These are phyloP conservation scores for Trametes elegans DNA, from an alignment of 768 basidiomycete genomes.

Conservation along the genomic window DNA sequence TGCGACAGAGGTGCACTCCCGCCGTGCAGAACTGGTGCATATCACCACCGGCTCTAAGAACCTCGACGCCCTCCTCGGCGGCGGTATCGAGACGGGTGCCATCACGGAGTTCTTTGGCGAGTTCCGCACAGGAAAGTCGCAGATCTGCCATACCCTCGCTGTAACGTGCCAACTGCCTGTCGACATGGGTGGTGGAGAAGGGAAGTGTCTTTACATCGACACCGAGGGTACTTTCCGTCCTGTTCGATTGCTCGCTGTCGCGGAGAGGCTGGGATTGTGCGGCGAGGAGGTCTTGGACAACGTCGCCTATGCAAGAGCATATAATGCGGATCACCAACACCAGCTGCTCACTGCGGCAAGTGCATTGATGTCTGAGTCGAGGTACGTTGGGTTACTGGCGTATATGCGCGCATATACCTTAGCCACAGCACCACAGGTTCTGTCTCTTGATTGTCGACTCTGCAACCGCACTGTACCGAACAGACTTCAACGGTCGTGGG, in stretches of 20 bases:
- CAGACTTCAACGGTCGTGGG: conserved; percentile 93
- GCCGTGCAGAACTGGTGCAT: conserved; percentile 91
- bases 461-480: conserved; percentile 91
- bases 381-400: conserved; percentile 47
- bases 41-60: conserved; percentile 97
- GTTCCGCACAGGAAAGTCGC: conserved; percentile 97
- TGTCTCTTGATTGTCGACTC: conserved; percentile 96
- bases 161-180: conserved; percentile 98
- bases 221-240: conserved; percentile 99
- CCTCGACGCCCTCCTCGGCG: conserved; percentile 92
- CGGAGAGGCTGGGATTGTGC: conserved; percentile 94
- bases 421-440: conserved; percentile 56
- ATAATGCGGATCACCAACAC: conserved; percentile 97
- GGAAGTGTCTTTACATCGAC: conserved; percentile 98
- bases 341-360: conserved; percentile 87
- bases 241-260: conserved; percentile 88
- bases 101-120: conserved; percentile 99
- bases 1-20: conserved; percentile 95
- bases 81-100: conserved; percentile 97
- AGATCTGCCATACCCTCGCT: conserved; percentile 96
- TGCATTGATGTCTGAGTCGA: conserved; percentile 98
- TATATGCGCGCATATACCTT: conserved; percentile 24
- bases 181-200: conserved; percentile 98
- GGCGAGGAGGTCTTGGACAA: conserved; percentile 99
- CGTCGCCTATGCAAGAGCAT: conserved; percentile 96